Conservation (phyloP, 768 basidiomycete species). For the Lentinula aciculospora region DNA sequence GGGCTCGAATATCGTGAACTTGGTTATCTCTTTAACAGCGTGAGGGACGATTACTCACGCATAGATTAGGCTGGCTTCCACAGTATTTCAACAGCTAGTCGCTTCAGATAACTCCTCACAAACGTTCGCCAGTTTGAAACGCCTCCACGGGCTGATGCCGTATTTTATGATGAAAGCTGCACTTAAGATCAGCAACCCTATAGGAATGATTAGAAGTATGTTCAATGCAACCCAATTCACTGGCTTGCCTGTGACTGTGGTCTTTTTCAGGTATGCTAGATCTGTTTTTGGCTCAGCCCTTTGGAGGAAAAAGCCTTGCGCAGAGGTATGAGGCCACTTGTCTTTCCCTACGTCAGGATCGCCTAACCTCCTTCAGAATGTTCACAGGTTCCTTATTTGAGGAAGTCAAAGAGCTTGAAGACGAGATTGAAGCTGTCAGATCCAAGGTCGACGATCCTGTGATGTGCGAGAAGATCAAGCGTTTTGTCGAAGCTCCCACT, state of each 20-base stretch:
- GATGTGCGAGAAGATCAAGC: constrained; percentile 82
- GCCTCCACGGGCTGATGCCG: constrained; percentile 94
- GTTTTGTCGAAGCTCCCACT: constrained; percentile 80
- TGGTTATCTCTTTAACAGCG: constrained; percentile 10
- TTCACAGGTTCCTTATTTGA: constrained; percentile 90
- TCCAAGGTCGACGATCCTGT: constrained; percentile 86
- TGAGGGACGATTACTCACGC: background rate
- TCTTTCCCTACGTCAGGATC: background rate
- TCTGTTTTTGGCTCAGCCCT: constrained; percentile 94
- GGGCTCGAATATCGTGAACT: constrained; percentile 92
- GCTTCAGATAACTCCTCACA: constrained; percentile 92
- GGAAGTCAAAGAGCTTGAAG: constrained; percentile 79
- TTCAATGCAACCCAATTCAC: background rate
- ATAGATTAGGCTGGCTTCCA: constrained; percentile 75
- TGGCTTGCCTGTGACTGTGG: background rate
- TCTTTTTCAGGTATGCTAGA: constrained; percentile 65
- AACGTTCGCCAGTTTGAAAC: constrained; percentile 80
- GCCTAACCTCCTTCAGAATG: constrained; percentile 52
- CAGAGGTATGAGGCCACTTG: constrained; percentile 57
- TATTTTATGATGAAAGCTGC: constrained; percentile 95
- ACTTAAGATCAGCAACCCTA: constrained; percentile 89
- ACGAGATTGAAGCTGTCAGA: constrained; percentile 83
- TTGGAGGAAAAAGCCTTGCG: constrained; percentile 87
- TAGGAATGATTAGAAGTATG: constrained; percentile 89
- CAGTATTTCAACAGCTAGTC: constrained; percentile 92